Conservation (phyloP, 2,329 filamentous ascomycete species). For the Ceratocystis colombiana region DNA sequence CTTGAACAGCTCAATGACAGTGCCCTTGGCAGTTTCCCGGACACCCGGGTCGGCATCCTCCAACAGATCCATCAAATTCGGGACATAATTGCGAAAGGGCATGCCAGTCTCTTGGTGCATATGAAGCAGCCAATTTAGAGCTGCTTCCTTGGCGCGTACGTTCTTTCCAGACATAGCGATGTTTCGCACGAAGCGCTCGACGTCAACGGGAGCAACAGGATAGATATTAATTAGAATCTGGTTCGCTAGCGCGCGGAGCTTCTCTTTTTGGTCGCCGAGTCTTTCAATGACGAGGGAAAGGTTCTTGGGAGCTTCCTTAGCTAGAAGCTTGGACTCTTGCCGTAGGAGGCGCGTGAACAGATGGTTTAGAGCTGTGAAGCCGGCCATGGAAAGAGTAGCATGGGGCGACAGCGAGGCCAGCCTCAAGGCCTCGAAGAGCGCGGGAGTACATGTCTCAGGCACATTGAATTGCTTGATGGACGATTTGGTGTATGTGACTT, state of each 20-base stretch:
- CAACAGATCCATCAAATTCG: conserved; percentile 69
- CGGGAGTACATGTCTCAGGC: conserved; percentile 58
- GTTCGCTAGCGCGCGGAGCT: conserved; percentile 62
- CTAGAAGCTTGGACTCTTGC: conserved; percentile 66
- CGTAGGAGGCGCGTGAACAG: conserved; percentile 75
- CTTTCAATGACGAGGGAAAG: conserved; percentile 71
- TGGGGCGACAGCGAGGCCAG: conserved; percentile 66
- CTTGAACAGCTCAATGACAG: conserved; percentile 80
- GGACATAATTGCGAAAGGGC: conserved; percentile 74
- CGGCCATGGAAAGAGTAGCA: conserved; percentile 65
- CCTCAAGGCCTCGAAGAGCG: conserved; percentile 73
- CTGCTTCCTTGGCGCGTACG: conserved; percentile 70
- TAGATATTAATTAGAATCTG: conserved; percentile 72
- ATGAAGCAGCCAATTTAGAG: conserved; percentile 74
- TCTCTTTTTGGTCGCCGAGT: conserved; percentile 80
- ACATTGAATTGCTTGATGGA: conserved; percentile 89
- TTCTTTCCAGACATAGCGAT: conserved; percentile 71
- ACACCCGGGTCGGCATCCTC: conserved; percentile 86
- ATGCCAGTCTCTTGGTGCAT: conserved; percentile 74
- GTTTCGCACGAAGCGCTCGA: conserved; percentile 71
- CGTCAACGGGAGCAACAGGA: conserved; percentile 56
- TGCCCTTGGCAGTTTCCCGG: conserved; percentile 70
- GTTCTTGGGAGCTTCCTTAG: conserved; percentile 59
- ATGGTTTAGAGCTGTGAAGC: conserved; percentile 80
- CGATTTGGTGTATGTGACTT: conserved; percentile 67